These are phyloP conservation scores for Juglanconis juglandina DNA, from an alignment of 2,329 filamentous ascomycete species.

Conservation along the genomic window DNA sequence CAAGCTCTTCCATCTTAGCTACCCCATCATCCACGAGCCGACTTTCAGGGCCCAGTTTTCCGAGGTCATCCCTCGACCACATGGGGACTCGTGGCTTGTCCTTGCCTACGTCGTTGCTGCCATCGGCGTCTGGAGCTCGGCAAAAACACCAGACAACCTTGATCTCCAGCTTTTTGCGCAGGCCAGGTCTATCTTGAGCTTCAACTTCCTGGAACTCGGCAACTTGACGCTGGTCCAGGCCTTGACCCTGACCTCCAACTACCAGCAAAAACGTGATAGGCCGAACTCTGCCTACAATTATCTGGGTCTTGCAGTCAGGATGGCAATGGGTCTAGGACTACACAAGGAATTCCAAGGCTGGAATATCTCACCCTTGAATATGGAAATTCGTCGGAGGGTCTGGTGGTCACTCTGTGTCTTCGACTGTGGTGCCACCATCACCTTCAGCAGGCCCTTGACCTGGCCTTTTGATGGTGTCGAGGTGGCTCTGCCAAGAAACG, in stretches of 20 bases:
- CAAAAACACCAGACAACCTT: constrained; percentile 27
- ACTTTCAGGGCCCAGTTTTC: constrained; percentile 32
- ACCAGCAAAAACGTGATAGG: constrained; percentile 44
- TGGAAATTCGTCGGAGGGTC: constrained; percentile 34
- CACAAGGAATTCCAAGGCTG: constrained; percentile 40
- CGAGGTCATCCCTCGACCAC: constrained; percentile 18
- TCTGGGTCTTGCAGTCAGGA: constrained; percentile 44
- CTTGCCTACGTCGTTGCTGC: constrained; percentile 20
- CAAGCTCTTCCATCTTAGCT: constrained; percentile 38
- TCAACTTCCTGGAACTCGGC: constrained; percentile 19
- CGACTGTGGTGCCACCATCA: constrained; percentile 40
- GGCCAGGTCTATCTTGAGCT: constrained; percentile 22
- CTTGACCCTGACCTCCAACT: constrained; percentile 29
- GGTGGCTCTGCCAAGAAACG: constrained; percentile 23
- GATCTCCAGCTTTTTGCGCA: constrained; percentile 52
- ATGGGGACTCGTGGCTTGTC: constrained; percentile 19
- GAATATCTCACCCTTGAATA: constrained; percentile 28
- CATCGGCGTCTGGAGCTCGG: constrained; percentile 18
- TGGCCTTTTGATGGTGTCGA: constrained; percentile 25
- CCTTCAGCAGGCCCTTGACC: constrained; percentile 24
- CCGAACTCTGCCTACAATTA: constrained; percentile 51
- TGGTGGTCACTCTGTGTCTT: constrained; percentile 41
- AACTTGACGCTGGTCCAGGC: constrained; percentile 30
- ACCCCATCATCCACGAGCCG: constrained; percentile 43
- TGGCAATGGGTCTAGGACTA: constrained; percentile 46